Conservation (phyloP, 176 grass and related monocot genomes). For the Avena sativa region DNA sequence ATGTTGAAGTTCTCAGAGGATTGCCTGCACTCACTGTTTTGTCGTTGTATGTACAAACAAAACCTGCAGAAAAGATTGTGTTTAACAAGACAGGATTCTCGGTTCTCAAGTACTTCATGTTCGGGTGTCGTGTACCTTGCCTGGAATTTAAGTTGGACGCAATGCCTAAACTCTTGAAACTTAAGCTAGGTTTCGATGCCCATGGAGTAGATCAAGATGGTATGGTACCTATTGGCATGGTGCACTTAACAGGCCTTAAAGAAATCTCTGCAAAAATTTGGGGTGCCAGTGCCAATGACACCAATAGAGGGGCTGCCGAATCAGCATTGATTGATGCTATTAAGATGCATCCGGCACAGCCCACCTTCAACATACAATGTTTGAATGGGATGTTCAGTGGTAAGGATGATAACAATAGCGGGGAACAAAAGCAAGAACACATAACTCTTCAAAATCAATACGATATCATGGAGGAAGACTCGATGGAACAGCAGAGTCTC, state of each 20-base stretch:
- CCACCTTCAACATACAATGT: not conserved
- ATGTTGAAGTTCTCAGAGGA: not conserved
- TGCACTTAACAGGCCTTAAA: not conserved
- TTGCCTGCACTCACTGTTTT: not conserved
- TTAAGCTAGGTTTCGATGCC: conserved; percentile 28
- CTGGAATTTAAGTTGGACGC: not conserved
- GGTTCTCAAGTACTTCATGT: conserved; percentile 15
- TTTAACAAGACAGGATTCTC: not conserved
- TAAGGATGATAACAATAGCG: not conserved
- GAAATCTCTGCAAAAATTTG: conserved; percentile 10
- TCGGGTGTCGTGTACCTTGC: not conserved
- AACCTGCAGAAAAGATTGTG: not conserved
- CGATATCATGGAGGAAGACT: not conserved
- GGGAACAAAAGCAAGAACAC: not conserved
- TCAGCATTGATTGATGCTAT: not conserved
- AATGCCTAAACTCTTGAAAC: not conserved
- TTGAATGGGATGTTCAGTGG: not conserved
- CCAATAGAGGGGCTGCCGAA: not conserved
- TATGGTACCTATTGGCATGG: not conserved
- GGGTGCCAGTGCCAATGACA: not conserved
- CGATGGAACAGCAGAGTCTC: not conserved
- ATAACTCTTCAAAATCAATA: not conserved
- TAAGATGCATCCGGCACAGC: not conserved
- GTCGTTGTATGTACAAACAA: not conserved
- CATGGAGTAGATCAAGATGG: not conserved